phyloP scores from a whole-genome alignment of 257 asterid species.

The Agastache rugosa region DNA sequence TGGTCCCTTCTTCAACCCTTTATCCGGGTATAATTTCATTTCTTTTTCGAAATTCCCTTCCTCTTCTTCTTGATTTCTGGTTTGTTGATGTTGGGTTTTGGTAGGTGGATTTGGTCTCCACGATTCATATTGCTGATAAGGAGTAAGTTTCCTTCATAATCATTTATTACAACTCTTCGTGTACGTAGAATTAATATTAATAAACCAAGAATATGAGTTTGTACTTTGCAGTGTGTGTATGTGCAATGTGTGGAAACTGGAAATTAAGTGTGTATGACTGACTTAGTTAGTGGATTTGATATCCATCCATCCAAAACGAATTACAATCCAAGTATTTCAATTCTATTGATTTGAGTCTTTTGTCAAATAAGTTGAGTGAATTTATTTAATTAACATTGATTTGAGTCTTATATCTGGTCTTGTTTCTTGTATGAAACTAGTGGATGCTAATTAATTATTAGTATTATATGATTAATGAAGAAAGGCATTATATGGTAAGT shows the following conservation, averaged over 20 bases:
- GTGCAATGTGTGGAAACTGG: too few relatives aligned
- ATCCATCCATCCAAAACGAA: neutral
- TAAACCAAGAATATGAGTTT: too few relatives aligned
- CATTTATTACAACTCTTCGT: too few relatives aligned
- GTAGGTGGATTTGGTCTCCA: conserved; percentile 97
- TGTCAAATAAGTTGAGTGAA: neutral
- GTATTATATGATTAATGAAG: neutral
- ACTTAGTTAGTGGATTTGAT: neutral
- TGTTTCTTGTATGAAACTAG: neutral
- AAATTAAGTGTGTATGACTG: too few relatives aligned
- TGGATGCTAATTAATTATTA: neutral
- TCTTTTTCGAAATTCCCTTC: neutral
- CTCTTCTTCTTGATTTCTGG: neutral
- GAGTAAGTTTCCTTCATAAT: conserved; percentile 57
- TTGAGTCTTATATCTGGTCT: too few relatives aligned
- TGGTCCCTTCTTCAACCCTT: conserved; percentile 91
- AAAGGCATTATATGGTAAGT: neutral
- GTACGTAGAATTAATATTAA: too few relatives aligned
- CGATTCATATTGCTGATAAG: conserved; percentile 96
- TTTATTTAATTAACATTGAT: neutral
- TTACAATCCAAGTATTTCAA: neutral
- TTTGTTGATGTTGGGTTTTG: conserved; percentile 16
- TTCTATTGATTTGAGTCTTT: neutral
- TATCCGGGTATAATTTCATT: conserved; percentile 58
- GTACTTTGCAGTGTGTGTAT: too few relatives aligned